phyloP scores from a whole-genome alignment of 306 rosid species.

The Corylus avellana region DNA sequence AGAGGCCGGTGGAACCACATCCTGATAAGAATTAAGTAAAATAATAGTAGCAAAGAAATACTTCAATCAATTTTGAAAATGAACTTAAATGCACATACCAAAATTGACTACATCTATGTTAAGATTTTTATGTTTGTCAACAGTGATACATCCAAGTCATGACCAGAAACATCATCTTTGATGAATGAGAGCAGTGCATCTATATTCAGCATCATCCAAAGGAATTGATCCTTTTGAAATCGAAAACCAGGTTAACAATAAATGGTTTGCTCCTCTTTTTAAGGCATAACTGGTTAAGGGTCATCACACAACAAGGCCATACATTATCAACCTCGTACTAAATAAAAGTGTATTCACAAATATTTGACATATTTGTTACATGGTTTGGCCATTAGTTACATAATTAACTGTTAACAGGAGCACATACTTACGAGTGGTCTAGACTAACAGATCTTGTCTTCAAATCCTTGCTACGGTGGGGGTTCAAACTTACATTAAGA shows the following conservation, averaged over 20 bases:
- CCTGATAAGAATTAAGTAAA: conserved; percentile 39
- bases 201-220: neutral
- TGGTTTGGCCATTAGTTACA: neutral
- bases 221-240: neutral
- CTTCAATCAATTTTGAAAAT: neutral
- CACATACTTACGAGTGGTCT: conserved; percentile 86
- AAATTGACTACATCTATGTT: neutral
- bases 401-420: neutral
- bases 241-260: neutral
- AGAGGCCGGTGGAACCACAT: conserved; percentile 88
- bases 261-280: neutral
- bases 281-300: neutral
- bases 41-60: conserved; percentile 2
- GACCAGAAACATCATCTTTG: neutral
- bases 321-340: neutral
- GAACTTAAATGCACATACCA: neutral
- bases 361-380: neutral
- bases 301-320: neutral
- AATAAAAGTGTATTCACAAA: neutral
- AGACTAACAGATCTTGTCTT: conserved; percentile 73
- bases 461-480: conserved; percentile 67
- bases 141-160: neutral
- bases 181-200: neutral
- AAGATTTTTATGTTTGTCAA: neutral
- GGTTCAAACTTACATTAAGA: conserved; percentile 71